Conservation (phyloP, 192 early-diverging fungal species). For the Coemansia sp. region DNA sequence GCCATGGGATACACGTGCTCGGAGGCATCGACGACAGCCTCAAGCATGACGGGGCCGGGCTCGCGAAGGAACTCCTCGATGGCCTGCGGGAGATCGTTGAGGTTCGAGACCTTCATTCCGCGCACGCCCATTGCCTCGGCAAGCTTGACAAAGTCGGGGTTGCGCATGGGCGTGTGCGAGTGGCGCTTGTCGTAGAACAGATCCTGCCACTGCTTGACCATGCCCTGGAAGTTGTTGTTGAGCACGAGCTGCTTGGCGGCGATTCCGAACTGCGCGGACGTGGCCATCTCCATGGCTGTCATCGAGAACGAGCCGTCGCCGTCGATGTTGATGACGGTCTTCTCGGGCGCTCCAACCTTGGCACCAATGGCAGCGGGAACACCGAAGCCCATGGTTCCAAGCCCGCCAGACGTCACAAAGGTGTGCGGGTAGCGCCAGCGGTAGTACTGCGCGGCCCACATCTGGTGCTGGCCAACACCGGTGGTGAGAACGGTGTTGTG, state of each 20-base stretch:
- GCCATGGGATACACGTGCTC: slow-evolving; percentile 99
- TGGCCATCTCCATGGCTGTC: slow-evolving; percentile 98
- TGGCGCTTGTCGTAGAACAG: slow-evolving; percentile 98
- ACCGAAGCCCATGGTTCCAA: slow-evolving; percentile 99
- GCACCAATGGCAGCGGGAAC: slow-evolving; percentile 96
- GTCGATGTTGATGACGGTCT: slow-evolving; percentile 97
- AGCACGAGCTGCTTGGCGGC: slow-evolving; percentile 94
- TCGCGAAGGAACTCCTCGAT: slow-evolving; percentile 90
- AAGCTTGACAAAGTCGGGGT: slow-evolving; percentile 98
- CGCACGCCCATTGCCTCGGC: slow-evolving; percentile 92
- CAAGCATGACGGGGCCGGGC: slow-evolving; percentile 85
- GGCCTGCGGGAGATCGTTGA: slow-evolving; percentile 79
- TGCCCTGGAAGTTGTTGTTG: slow-evolving; percentile 99
- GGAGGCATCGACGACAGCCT: slow-evolving; percentile 85
- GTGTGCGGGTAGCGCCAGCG: slow-evolving; percentile 88
- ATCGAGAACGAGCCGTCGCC: slow-evolving; percentile 98
- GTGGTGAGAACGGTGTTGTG: slow-evolving; percentile 94
- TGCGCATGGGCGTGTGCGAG: slow-evolving; percentile 90
- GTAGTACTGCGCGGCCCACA: slow-evolving; percentile 98
- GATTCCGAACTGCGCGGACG: slow-evolving; percentile 96
- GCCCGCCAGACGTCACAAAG: slow-evolving; percentile 93
- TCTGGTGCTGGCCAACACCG: slow-evolving; percentile 99
- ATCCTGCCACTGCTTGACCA: slow-evolving; percentile 95
- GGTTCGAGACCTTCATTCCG: slow-evolving; percentile 81
- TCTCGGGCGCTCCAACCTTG: slow-evolving; percentile 90